phyloP scores from a whole-genome alignment of 345 rosid genomes.

The Eutrema yunnanense region DNA sequence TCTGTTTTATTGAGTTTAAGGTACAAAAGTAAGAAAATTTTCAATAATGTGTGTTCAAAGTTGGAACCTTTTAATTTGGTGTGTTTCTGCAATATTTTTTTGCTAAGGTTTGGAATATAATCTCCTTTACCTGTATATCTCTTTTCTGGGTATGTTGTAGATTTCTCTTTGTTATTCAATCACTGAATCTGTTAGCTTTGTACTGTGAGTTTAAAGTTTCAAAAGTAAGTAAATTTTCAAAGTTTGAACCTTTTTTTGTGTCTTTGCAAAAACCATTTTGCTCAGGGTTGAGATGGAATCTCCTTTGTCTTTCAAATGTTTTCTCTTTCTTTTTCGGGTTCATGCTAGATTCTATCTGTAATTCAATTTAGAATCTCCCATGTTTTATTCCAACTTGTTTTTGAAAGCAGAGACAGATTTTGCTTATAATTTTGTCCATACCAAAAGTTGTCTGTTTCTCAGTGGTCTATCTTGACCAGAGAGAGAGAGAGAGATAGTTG shows the following conservation, averaged over 20 bases:
- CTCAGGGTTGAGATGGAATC: not conserved
- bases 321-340: not conserved
- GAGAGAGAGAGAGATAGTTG: not conserved
- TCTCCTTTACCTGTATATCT: not conserved
- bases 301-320: slow-evolving; percentile 1
- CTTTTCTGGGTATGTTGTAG: not conserved
- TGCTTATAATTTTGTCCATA: slow-evolving; percentile 4
- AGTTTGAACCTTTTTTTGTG: not conserved
- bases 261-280: not conserved
- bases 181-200: not conserved
- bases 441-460: slow-evolving; percentile 13
- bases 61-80: not conserved
- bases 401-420: not conserved
- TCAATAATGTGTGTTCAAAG: slow-evolving; percentile 1
- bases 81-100: not conserved
- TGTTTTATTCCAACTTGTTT: not conserved
- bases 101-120: not conserved
- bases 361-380: not conserved
- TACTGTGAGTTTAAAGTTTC: not conserved
- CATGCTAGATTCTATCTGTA: slow-evolving; percentile 5
- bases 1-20: slow-evolving; percentile 2
- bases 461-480: not conserved
- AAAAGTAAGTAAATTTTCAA: not conserved
- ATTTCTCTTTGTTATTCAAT: not conserved
- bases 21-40: not conserved